Base-by-base conservation (phyloP, 176 grass and related monocot species). In the maize (Zea mays) region DNA sequence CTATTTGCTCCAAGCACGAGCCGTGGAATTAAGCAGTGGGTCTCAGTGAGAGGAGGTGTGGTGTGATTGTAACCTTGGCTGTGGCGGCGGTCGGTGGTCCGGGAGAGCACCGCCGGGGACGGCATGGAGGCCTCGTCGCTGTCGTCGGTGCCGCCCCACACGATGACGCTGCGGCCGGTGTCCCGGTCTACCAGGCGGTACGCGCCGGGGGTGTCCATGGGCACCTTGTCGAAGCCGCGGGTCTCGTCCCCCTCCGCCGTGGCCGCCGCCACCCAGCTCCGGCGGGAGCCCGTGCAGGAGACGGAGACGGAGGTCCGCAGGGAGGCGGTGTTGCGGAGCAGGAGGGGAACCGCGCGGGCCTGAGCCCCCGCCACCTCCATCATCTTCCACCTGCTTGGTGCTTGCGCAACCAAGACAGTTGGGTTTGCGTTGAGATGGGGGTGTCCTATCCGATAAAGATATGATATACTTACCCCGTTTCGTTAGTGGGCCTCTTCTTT, bases 101-200 rank as follows among this genome's bases (percentile, higher is more conserved):
- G 79, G 49, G 90, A 91, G 62, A 97, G 85, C 57, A 79, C 85
- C 10, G 83, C 79, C 49, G 81, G 73, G 44, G 91, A 91, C 12
- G 94, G 84, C 60, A 90, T 50, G 72, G 40, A 44, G 5, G 72
- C 36, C 6, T 65, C 70, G 44, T 70, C 85, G 37, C 54, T 48
- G 19, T 93, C 84, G 20, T 90, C 88, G 17, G 88, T 73, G 55
- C 86, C 90, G 43, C 90, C 94, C 91, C 91, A 97, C 44, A 97
- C 91, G 62, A 97, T 90, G 76, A 94, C 73, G 39, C 88, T 81
- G 46, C 85, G 75, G 0, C 94, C 87, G 41, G 91, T 97, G 66
- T 65, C 54, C 49, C 85, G 64, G 85, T 97, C 94, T 17, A 97
- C 75, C 1, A 97, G 73, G 9, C 79, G 77, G 85, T 94, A 98